Base-by-base conservation (phyloP, 2,329 filamentous ascomycete genomes). In the Hymenoscyphus fructigenus region DNA sequence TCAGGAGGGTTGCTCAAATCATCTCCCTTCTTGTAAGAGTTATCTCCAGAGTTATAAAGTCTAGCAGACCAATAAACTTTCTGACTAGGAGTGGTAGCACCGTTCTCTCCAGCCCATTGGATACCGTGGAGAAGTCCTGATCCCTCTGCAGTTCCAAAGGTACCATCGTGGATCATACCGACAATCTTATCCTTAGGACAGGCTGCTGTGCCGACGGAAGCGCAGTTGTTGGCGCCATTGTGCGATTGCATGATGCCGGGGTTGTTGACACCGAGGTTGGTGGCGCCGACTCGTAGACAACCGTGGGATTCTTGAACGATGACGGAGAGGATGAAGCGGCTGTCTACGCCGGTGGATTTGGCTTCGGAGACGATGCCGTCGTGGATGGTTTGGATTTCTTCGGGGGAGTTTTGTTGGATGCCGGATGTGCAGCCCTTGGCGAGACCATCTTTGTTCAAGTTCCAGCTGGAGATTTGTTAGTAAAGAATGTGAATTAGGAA, bases 241-340 rank as follows among this genome's bases (percentile, higher is more conserved):
- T 66, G 61, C 14, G 63, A 64, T 62, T 73, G 71, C 71, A 73
- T 72, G n/a, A 73, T 57, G 29, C 71, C 71, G 5, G 61, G 62
- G 58, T 68, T 66, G 10, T 23, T 34, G 57, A 63, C 53, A 7
- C 60, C 61, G 14, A 9, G 3, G 29, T 15, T 10, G 29, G 64
- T 59, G 9, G 61, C 26, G 28, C 34, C 34, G 12, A 69, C 65
- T n/a, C 64, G 62, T 14, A 71, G 70, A 26, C 71, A 66, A 47
- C 74, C 73, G 60, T 71, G 71, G 10, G 72, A 72, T 58, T 76
- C 75, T 66, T 76, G 74, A 65, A 75, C 70, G 15, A 75, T 72
- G 23, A 72, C 65, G 15, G 73, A 74, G 9, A 76, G 70, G 44
- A 75, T 72, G 65, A 74, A 74, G 5, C 73, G 69, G 38, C 69